Evolutionary conservation across 78 protist species (phyloP).

Genomic region (slime mould (Dictyostelium discoideum)): DNA sequence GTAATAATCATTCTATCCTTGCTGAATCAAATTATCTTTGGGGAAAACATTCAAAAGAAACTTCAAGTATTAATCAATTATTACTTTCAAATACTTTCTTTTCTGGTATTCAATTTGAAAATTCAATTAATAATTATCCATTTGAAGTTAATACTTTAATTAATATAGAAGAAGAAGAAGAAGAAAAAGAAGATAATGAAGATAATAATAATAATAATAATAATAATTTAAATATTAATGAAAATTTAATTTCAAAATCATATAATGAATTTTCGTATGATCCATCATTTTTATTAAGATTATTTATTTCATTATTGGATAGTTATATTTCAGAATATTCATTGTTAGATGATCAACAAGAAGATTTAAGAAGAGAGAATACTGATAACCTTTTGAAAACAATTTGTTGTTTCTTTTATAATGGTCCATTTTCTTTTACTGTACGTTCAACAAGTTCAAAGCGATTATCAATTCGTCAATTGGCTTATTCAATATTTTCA

Average conservation of each 20-base stretch:
- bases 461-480: conserved; percentile 13
- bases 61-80: neutral
- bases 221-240: neutral
- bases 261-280: conserved; percentile 38
- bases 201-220: too few species aligned
- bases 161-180: neutral
- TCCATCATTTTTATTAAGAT: conserved; percentile 43
- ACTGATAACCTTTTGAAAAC: neutral
- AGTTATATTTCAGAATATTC: conserved; percentile 5
- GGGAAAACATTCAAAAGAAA: conserved; percentile 29
- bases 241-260: neutral
- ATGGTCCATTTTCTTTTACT: conserved; percentile 56
- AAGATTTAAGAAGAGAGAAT: conserved; percentile 17
- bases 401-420: conserved; percentile 27
- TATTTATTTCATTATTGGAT: conserved; percentile 17
- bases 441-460: conserved; percentile 25
- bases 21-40: conserved; percentile 32
- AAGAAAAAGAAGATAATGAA: neutral
- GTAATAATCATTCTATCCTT: neutral
- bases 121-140: conserved; percentile 11
- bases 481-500: neutral
- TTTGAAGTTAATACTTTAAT: neutral
- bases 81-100: conserved; percentile 37
- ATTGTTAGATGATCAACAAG: conserved; percentile 3
- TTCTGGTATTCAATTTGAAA: conserved; percentile 6